A percentile compares a stretch with the other conserved stretches of the same genome.
Evolutionary conservation across 768 basidiomycete genomes (phyloP).

Genomic region (Boletus tomentosulus): DNA sequence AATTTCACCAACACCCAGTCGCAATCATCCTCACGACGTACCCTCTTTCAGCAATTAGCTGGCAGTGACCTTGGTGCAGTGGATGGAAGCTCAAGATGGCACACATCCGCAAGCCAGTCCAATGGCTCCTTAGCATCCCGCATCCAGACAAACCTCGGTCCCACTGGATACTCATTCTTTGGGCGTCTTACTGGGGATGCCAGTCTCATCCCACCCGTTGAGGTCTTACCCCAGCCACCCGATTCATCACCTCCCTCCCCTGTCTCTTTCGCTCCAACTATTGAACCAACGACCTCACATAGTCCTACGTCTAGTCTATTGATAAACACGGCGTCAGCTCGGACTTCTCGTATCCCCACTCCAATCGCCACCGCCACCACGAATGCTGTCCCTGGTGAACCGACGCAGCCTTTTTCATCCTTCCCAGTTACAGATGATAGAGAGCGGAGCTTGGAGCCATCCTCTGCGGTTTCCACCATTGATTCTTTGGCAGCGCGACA

Average conservation of each 20-base stretch:
- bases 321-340: neutral
- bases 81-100: neutral
- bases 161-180: neutral
- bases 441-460: neutral
- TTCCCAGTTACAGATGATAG: neutral
- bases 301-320: neutral
- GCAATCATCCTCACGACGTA: constrained; percentile 16
- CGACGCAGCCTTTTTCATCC: neutral
- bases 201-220: constrained; percentile 31
- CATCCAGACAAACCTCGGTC: constrained; percentile 15
- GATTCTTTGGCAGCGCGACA: constrained; percentile 11
- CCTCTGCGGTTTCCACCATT: neutral
- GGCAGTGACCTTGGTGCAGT: neutral
- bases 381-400: neutral
- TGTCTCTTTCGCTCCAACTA: constrained; percentile 4
- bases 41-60: constrained; percentile 21
- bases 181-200: neutral
- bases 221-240: constrained; percentile 15
- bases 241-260: constrained; percentile 19
- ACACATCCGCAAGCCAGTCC: constrained; percentile 6
- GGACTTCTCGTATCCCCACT: neutral
- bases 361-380: neutral
- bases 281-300: neutral
- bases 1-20: constrained; percentile 1
- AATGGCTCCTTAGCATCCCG: constrained; percentile 21